Base-by-base conservation (phyloP, 1,139 yeast species). In the Sugiyamaella xylanicola region DNA sequence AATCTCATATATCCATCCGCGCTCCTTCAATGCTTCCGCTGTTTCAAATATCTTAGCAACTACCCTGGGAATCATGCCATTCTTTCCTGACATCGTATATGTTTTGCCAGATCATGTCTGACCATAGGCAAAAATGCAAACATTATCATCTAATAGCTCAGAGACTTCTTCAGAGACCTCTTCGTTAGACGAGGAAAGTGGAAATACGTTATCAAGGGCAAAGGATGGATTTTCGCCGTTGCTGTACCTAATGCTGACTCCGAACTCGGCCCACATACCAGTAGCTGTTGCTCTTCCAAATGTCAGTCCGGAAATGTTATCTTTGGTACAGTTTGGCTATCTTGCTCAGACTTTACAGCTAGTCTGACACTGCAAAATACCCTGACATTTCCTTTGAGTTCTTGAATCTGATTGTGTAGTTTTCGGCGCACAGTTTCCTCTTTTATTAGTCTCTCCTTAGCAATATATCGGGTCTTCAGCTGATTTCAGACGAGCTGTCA, bases 41-140 rank as follows among this genome's bases (percentile, higher is more conserved):
- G 52, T 82, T 25, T 78, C 73, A 66, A 90, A 92, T 3, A 93
- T 86, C 65, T 87, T 89, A 5, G 75, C 71, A 3, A 92, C 79
- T 0, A 97, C 87, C 20, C 83, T 75, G 1, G 96, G 92, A 36
- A 92, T 89, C 78, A 93, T 84, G 20, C 99, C 99, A 66, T 84
- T 86, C 2, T 72, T 64, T 45, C 95, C 81, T 36, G 68, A 61
- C 99, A 93, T 93, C 0, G 99, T 93, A 68, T 74, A 86, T 0
- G 98, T 92, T 68, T 93, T 93, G 2, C 99, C 99, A 0, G 97
- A 91, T 0, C 99, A 98, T 0, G 99, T 93, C 72, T 93, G 99
- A 0, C 99, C 99, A 71, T 93, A 93, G 0, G 99, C 97, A 74
- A 93, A 91, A 1, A 93, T 91, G 69, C 97, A 91, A 2, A 90